Percentiles rank a stretch among this genome's conserved stretches.
These are phyloP conservation scores for Niveomyces coronatus DNA, from an alignment of 2,329 filamentous ascomycete genomes.

Conservation along the genomic window DNA sequence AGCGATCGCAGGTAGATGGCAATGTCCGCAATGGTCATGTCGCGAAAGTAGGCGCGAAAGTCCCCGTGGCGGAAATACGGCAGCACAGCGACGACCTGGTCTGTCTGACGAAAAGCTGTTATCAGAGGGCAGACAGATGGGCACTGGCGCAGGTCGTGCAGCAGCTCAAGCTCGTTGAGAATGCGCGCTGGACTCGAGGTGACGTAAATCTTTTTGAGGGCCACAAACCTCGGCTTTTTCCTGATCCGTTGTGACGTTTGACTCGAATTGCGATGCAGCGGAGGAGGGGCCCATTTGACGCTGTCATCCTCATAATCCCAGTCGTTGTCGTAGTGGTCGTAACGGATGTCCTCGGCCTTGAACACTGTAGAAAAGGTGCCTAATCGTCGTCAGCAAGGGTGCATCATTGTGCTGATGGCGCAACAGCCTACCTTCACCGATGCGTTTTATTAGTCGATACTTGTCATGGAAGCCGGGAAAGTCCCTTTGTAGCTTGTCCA, in stretches of 20 bases:
- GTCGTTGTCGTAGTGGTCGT: conserved; percentile 71
- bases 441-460: conserved; percentile 89
- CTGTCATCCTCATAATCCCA: conserved; percentile 71
- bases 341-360: conserved; percentile 89
- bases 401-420: background rate
- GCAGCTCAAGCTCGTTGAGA: conserved; percentile 88
- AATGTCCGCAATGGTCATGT: conserved; percentile 79
- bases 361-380: conserved; percentile 98
- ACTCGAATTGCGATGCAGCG: conserved; percentile 41
- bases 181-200: conserved; percentile 91
- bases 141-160: conserved; percentile 76
- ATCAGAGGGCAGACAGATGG: conserved; percentile 87
- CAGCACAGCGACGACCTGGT: conserved; percentile 89
- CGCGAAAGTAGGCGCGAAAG: conserved; percentile 88
- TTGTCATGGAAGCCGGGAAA: conserved; percentile 77
- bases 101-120: conserved; percentile 88
- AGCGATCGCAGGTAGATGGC: conserved; percentile 81
- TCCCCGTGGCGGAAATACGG: conserved; percentile 95
- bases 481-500: conserved; percentile 69
- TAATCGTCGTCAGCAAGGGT: conserved; percentile 27
- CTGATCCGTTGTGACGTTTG: conserved; percentile 23
- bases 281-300: conserved; percentile 60
- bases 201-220: conserved; percentile 99
- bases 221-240: conserved; percentile 62
- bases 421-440: conserved; percentile 68